Evolutionary conservation across 257 asterid genomes (phyloP), one percentile per base, ranked within the genome.

Genomic region (Solanum clarkiae): DNA sequence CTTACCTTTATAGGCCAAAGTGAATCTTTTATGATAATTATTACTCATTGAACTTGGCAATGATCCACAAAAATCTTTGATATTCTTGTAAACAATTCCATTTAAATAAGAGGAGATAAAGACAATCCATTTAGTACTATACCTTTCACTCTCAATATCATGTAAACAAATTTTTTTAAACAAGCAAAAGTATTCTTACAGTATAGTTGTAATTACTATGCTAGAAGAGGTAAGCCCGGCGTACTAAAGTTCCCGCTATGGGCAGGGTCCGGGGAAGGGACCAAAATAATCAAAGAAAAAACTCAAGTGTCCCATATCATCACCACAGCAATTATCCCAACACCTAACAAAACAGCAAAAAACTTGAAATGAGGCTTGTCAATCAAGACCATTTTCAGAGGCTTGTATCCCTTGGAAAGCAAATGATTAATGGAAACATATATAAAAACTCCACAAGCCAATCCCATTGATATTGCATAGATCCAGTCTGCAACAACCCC

Each of bases 251-350:
- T 32, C 4, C 36, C 4, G 36, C 36, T 32, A 32, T 32, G 36
- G 36, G 1, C 36, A 32, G 36, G 36, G 4, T 32, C 36, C 36
- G 36, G 36, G 4, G 36, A 32, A 32, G 36, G 36, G 36, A n/a
- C 18, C 72, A 57, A 17, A 55, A 26, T 14, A 81, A 32, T 36
- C 55, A 42, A 24, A 59, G 11, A 2, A 8, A n/a, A 82, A 81
- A 29, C 88, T 92, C 85, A 95, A 17, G 94, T 91, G 85, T 95
- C 99, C 99, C 99, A 95, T 29, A 95, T 95, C 99, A 95, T 95
- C 14, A 94, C 99, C 85, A 95, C 93, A 3, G 99, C 98, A 86
- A 95, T 95, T 0, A 94, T 93, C 44, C 92, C 98, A 82, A 94
- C 89, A 2, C 99, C 99, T 56, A 93, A 86, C 86, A 88, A 44